Percentiles rank a stretch among this genome's conserved stretches.
Evolutionary conservation across 2,329 filamentous ascomycete genomes (phyloP).

Genomic region (Coniella lustricola): DNA sequence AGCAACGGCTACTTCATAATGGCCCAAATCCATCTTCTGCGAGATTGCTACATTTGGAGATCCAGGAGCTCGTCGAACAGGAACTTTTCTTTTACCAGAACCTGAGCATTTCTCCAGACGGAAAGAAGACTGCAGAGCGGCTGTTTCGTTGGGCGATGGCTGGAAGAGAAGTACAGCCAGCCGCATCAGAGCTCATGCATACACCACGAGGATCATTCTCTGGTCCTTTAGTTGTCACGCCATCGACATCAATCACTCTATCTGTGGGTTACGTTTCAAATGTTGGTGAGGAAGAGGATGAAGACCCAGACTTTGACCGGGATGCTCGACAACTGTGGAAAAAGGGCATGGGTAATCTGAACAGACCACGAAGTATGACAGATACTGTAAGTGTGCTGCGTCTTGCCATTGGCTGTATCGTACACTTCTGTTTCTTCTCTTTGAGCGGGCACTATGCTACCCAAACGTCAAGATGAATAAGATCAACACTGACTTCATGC

Average conservation of each 20-base stretch:
- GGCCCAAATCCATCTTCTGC: neutral
- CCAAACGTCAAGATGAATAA: no score
- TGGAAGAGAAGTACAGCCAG: neutral
- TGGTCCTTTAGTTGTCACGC: neutral
- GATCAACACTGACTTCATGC: neutral
- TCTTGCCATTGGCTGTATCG: no score
- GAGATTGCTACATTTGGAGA: neutral
- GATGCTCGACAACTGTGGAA: constrained; percentile 1
- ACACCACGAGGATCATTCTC: no score
- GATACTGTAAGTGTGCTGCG: neutral
- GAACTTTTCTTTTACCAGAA: constrained; percentile 9
- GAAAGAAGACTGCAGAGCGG: neutral
- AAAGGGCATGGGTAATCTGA: constrained; percentile 1
- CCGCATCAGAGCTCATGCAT: neutral
- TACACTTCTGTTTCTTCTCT: no score
- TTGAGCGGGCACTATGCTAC: no score
- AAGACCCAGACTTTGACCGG: neutral
- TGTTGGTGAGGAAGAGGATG: constrained; percentile 1
- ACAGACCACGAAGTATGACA: neutral
- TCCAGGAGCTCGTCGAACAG: constrained; percentile 8
- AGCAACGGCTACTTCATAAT: neutral
- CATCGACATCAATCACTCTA: neutral
- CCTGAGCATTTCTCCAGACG: constrained; percentile 1
- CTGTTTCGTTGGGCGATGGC: neutral
- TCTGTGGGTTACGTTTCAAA: neutral